Conservation (phyloP, 1,284 basidiomycete genomes). For the Veloporphyrellus conicus region DNA sequence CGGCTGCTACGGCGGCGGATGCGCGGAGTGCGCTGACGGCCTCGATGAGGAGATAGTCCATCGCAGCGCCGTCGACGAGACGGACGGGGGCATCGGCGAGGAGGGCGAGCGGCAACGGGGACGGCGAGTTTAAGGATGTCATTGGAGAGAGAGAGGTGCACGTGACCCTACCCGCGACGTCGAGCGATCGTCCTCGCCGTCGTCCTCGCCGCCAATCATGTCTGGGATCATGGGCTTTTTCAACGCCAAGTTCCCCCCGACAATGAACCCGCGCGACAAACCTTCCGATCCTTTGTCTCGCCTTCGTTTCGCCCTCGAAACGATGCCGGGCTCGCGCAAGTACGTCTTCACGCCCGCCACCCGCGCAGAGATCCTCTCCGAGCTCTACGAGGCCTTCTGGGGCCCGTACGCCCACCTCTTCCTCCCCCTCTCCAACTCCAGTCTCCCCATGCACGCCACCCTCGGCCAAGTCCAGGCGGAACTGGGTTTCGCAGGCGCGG, state of each 20-base stretch:
- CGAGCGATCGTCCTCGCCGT: neutral
- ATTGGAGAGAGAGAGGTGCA: conserved; percentile 25
- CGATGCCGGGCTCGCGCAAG: conserved; percentile 71
- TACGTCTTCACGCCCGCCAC: conserved; percentile 68
- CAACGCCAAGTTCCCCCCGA: conserved; percentile 44
- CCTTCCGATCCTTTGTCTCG: conserved; percentile 59
- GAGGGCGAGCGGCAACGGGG: conserved; percentile 38
- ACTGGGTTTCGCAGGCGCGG: conserved; percentile 51
- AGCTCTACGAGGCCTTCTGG: conserved; percentile 77
- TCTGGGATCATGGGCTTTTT: conserved; percentile 47
- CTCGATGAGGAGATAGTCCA: conserved; percentile 84
- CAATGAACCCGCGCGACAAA: conserved; percentile 52
- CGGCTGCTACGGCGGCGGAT: conserved; percentile 66
- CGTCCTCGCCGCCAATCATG: conserved; percentile 27
- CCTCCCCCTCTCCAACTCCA: conserved; percentile 57
- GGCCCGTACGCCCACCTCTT: conserved; percentile 67
- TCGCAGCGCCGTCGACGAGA: conserved; percentile 68
- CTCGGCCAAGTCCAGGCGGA: conserved; percentile 65
- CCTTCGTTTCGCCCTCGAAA: conserved; percentile 69
- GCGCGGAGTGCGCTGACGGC: conserved; percentile 67
- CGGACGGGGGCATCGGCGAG: conserved; percentile 59
- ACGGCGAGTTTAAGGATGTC: conserved; percentile 29
- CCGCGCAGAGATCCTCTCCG: conserved; percentile 71
- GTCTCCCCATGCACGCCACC: conserved; percentile 55
- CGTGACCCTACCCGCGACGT: conserved; percentile 3